These are phyloP conservation scores for Cyberlindnera meyerae DNA, from an alignment of 805 yeast genomes.

Conservation along the genomic window DNA sequence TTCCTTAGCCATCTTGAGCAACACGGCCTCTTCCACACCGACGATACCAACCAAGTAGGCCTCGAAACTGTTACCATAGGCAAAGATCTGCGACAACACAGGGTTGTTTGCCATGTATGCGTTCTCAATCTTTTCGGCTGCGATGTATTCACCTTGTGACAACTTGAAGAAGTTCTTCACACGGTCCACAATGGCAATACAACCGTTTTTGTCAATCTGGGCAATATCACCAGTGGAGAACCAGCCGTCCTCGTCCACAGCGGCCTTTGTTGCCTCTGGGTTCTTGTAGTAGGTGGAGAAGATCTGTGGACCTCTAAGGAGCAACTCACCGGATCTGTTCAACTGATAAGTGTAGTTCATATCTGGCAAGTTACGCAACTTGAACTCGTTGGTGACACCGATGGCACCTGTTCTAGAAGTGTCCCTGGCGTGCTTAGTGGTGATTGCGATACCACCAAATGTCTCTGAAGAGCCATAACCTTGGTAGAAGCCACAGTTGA, in stretches of 20 bases:
- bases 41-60: conserved; percentile 54
- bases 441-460: conserved; percentile 52
- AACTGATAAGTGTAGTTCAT: conserved; percentile 46
- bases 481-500: conserved; percentile 51
- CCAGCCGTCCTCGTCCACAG: conserved; percentile 57
- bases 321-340: conserved; percentile 54
- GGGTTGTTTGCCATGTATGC: conserved; percentile 51
- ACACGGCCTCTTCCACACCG: conserved; percentile 49
- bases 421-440: conserved; percentile 49
- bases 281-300: conserved; percentile 53
- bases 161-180: conserved; percentile 75
- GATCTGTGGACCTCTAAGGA: conserved; percentile 61
- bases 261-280: conserved; percentile 47
- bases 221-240: conserved; percentile 67
- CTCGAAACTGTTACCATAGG: conserved; percentile 59
- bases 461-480: conserved; percentile 79
- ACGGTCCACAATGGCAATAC: conserved; percentile 61
- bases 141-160: conserved; percentile 64
- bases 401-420: conserved; percentile 51
- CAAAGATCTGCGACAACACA: conserved; percentile 47
- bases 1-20: conserved; percentile 17
- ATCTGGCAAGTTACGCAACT: conserved; percentile 59
- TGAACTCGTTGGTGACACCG: conserved; percentile 49
- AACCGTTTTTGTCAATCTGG: conserved; percentile 44
- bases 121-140: conserved; percentile 73